These are phyloP conservation scores for Ogataea ganodermae DNA, from an alignment of 805 yeast species.

Conservation along the genomic window DNA sequence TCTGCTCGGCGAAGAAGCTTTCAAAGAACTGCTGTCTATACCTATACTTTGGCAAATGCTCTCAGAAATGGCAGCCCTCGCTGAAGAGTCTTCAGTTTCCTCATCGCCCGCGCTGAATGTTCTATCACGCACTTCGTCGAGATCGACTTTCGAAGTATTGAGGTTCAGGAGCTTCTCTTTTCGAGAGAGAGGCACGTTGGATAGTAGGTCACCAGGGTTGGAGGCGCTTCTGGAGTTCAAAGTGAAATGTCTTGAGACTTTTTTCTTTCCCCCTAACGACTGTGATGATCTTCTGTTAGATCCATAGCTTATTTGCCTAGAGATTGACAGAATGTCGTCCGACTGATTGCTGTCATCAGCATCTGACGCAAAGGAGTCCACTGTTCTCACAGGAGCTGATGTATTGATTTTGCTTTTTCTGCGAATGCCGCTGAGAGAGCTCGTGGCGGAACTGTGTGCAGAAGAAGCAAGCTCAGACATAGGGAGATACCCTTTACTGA, in stretches of 20 bases:
- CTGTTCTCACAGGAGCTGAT: conserved; percentile 9
- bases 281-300: background rate
- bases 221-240: conserved; percentile 56
- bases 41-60: conserved; percentile 72
- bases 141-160: conserved; percentile 14
- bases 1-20: conserved; percentile 16
- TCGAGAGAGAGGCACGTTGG: conserved; percentile 66
- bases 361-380: conserved; percentile 23
- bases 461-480: background rate
- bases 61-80: conserved; percentile 67
- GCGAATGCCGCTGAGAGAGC: conserved; percentile 3
- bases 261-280: conserved; percentile 6
- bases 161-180: conserved; percentile 9
- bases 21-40: conserved; percentile 41
- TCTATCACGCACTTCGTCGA: conserved; percentile 34
- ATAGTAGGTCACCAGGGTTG: conserved; percentile 83
- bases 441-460: conserved; percentile 1
- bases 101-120: conserved; percentile 57
- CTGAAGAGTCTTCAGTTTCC: conserved; percentile 68
- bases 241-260: conserved; percentile 47
- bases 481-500: background rate
- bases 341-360: conserved; percentile 28
- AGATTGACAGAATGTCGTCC: conserved; percentile 12
- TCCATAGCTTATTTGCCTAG: background rate
- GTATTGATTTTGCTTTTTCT: background rate